These are phyloP conservation scores for Piper longum DNA, from an alignment of 164 flowering plant genomes.

Conservation along the genomic window DNA sequence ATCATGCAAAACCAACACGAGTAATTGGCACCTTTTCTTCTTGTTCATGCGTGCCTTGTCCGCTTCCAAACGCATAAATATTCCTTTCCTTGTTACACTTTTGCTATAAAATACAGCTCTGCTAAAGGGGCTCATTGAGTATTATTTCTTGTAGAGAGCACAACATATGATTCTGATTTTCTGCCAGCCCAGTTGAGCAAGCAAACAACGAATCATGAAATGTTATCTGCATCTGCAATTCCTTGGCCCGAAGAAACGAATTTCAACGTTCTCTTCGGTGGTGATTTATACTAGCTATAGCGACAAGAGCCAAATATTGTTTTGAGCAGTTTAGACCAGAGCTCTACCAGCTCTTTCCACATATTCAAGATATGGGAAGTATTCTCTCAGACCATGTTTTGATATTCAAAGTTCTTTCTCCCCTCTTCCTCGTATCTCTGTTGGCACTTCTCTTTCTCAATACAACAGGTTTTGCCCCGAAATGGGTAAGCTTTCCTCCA, in stretches of 20 bases:
- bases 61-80: constrained; percentile 1
- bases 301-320: not conserved
- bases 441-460: constrained; percentile 1
- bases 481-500: not conserved
- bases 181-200: not conserved
- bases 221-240: not conserved
- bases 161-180: not conserved
- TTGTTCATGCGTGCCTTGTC: constrained; percentile 5
- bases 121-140: not conserved
- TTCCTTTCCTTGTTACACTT: not conserved
- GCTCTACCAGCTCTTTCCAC: not conserved
- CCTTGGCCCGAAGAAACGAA: constrained; percentile 5
- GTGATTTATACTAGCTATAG: not conserved
- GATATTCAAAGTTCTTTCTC: not conserved
- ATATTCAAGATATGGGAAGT: constrained; percentile 1
- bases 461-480: not conserved
- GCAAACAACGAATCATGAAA: not conserved
- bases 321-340: not conserved
- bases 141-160: not conserved
- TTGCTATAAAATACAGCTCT: not conserved
- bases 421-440: constrained; percentile 3
- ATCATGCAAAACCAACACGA: not conserved
- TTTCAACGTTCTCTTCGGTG: not conserved
- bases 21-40: not conserved
- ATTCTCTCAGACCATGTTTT: not conserved